Evolutionary conservation across 169 alveolate genomes (phyloP).

Genomic region (Ichthyophthirius multifiliis): DNA sequence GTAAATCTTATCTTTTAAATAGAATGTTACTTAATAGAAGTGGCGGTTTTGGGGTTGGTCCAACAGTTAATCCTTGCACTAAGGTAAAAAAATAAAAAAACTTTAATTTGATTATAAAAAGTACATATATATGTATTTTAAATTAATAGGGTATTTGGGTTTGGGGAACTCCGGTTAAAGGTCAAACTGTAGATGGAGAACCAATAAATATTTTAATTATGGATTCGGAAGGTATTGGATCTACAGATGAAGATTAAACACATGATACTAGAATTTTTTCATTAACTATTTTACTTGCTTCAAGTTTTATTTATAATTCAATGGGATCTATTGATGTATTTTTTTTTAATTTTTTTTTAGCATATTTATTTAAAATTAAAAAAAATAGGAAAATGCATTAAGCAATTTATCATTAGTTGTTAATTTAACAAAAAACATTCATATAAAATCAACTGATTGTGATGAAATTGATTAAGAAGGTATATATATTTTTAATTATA

Average conservation of each 20-base stretch:
- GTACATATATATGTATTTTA: background rate
- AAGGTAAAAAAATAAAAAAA: slow-evolving; percentile 35
- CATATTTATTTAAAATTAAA: background rate
- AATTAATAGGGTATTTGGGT: slow-evolving; percentile 74
- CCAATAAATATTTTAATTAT: slow-evolving; percentile 69
- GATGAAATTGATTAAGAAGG: slow-evolving; percentile 59
- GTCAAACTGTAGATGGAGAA: slow-evolving; percentile 62
- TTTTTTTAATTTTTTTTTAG: slow-evolving; percentile 9
- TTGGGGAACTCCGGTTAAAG: slow-evolving; percentile 77
- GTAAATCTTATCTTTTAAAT: slow-evolving; percentile 77
- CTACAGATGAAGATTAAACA: slow-evolving; percentile 71
- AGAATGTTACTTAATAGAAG: slow-evolving; percentile 73
- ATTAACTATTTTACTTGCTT: slow-evolving; percentile 68
- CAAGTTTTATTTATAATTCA: slow-evolving; percentile 76
- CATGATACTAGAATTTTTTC: slow-evolving; percentile 83
- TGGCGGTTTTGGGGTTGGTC: slow-evolving; percentile 81
- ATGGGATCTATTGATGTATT: slow-evolving; percentile 82
- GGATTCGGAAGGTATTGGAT: slow-evolving; percentile 84
- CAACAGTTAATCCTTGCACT: slow-evolving; percentile 85
- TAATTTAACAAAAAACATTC: slow-evolving; percentile 75
- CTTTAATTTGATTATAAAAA: background rate
- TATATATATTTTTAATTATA: background rate
- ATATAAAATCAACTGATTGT: slow-evolving; percentile 41
- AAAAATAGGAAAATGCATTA: slow-evolving; percentile 60
- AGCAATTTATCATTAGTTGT: slow-evolving; percentile 72